phyloP scores from a whole-genome alignment of 805 yeast genomes.

The Wickerhamiella azyma region DNA sequence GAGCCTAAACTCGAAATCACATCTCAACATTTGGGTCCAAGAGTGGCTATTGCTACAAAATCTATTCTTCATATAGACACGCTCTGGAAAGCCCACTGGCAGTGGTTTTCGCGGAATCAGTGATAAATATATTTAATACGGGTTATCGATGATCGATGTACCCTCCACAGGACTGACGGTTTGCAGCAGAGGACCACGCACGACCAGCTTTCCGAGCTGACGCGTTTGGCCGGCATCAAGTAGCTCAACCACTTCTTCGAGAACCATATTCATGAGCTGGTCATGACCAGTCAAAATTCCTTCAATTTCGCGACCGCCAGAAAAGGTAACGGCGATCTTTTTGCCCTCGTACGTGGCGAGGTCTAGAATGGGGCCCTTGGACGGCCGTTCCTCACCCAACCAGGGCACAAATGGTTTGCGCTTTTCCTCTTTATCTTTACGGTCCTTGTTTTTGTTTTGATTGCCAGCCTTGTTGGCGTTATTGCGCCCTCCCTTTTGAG shows the following conservation, averaged over 20 bases:
- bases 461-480: conserved; percentile 14
- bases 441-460: conserved; percentile 10
- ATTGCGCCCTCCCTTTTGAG: conserved; percentile 12
- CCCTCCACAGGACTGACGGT: conserved; percentile 40
- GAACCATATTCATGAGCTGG: conserved; percentile 77
- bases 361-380: conserved; percentile 80
- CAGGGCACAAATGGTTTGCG: conserved; percentile 21
- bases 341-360: conserved; percentile 63
- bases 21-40: not conserved
- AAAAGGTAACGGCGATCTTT: conserved; percentile 59
- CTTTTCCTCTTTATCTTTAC: conserved; percentile 21
- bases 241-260: conserved; percentile 47
- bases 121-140: conserved; percentile 30
- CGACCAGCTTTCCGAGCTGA: conserved; percentile 62
- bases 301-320: conserved; percentile 72
- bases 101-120: conserved; percentile 1
- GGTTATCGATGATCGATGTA: conserved; percentile 54
- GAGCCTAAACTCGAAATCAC: not conserved
- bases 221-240: conserved; percentile 36
- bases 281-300: conserved; percentile 86
- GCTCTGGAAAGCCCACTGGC: conserved; percentile 10
- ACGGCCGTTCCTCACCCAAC: conserved; percentile 51
- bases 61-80: not conserved
- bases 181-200: conserved; percentile 69
- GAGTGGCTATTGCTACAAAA: not conserved